Evolutionary conservation across 306 rosid genomes (phyloP).

Genomic region (Lupinus albus): DNA sequence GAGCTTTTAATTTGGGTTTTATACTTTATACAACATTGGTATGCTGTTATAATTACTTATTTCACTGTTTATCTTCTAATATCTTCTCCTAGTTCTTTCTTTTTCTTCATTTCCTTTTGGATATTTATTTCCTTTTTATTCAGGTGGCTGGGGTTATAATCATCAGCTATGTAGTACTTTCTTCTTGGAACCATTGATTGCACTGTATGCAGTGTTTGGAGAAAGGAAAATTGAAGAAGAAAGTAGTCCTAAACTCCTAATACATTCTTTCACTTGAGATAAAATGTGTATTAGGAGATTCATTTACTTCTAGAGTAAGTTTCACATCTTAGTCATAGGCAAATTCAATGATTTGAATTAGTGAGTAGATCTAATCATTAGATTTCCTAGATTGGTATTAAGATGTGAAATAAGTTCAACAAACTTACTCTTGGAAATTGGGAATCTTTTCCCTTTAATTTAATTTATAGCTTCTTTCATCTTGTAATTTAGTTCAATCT

Average conservation of each 20-base stretch:
- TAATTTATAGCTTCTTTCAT: constrained; percentile 19
- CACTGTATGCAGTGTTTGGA: constrained; percentile 8
- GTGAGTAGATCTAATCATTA: no score
- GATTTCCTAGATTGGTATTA: no score
- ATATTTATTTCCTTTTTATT: not conserved
- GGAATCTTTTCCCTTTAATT: no score
- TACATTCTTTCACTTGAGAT: constrained; percentile 1
- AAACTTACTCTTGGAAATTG: no score
- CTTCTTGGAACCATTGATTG: not conserved
- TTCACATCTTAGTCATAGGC: no score
- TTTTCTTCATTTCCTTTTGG: not conserved
- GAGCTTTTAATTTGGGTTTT: constrained; percentile 24
- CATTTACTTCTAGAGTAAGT: no score
- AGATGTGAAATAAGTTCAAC: no score
- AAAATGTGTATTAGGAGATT: no score
- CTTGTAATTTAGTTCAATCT: constrained; percentile 14
- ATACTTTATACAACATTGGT: constrained; percentile 24
- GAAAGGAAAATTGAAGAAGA: constrained; percentile 25
- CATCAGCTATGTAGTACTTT: not conserved
- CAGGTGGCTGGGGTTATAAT: not conserved
- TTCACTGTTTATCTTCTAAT: constrained; percentile 20
- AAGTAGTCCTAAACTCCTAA: not conserved
- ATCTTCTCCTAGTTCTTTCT: not conserved
- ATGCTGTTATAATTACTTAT: not conserved
- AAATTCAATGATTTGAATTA: no score